Base-by-base conservation (phyloP, 208 protist species). In the Crithidia expoeki region DNA sequence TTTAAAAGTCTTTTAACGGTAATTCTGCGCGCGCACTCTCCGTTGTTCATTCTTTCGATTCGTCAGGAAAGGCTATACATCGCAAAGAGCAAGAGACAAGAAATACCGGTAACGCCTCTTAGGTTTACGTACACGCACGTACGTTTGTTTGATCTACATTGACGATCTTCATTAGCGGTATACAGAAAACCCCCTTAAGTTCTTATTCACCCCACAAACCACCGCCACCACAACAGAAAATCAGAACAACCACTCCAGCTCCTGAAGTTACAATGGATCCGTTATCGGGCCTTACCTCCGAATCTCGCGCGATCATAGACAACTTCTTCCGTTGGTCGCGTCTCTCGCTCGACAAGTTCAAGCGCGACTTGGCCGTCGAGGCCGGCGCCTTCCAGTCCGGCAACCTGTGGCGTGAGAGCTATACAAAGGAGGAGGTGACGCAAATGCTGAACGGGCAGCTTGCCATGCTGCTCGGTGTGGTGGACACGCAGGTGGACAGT, bases 281-380 rank as follows among this genome's bases (percentile, higher is more conserved):
- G 19, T 63, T 89, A 0, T 77, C 70, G 21, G 88, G 83, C 25
- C 79, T 93, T 32, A 86, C 88, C 17, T 40, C 72, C 14, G 80
- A 79, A 59, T 93, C 88, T 4, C 67, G 75, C 14, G 36, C 40
- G 1, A 68, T 89, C 25, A 75, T 93, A 19, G 84, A 90, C 69
- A 56, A 65, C 33, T 89, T 90, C 73, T 81, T 83, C 56, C 79
- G 80, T 47, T 93, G 88, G 88, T 86, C 79, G 36, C 64, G 67
- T 27, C 77, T 93, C 14, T 83, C 88, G 4, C 76, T 85, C 28
- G 88, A 90, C 40, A 85, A 84, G 68, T 83, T 89, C 61, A 83
- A 79, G 56, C 83, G 85, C 30, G 81, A 87, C 74, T 72, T 89
- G 9, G 61, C 58, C 30, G 70, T 94, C 4, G 88, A 94, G 73